Base-by-base conservation (phyloP, 202 grass and related monocot species). In the Zizania palustris region DNA sequence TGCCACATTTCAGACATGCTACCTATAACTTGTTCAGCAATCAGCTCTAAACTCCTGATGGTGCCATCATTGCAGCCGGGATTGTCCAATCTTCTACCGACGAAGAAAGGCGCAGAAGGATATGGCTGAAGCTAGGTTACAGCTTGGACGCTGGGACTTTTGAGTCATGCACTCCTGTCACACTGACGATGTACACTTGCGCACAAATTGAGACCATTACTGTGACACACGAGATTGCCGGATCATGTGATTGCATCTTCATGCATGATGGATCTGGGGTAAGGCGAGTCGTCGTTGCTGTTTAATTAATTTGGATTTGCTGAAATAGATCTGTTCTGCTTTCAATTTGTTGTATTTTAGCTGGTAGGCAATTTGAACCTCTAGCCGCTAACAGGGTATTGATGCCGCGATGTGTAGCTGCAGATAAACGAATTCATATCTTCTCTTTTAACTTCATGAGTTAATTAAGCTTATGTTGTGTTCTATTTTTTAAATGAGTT, bases 81-180 rank as follows among this genome's bases (percentile, higher is more conserved):
- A 95, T 84, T 99, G 96, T 76, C 96, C 96, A 3, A 99, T 95
- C 63, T 99, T 99, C 79, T 99, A 99, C 72, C 85, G 96, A 45
- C 68, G 92, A 67, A 89, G 91, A 45, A 99, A 99, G 76, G 96
- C 92, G 0, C 96, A 99, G 71, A 99, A 99, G 67, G 92, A 99
- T 70, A 93, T 99, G 96, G 87, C 96, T 11, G 89, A 99, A 88
- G 96, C 96, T 87, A 99, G 87, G 69, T 45, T 85, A 55, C 96
- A 99, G 74, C 96, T 99, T 38, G 85, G 90, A 13, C 91, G 96
- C 1, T 99, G 96, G 96, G 91, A 90, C 71, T 99, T 95, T 65
- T 98, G 86, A 90, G 61, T n/a, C 62, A 38, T 56, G 14, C 48
- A 22, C 1, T 7, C 7, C 19, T 70, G 6, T 18, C 45, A 54